phyloP scores from a whole-genome alignment of 2,329 filamentous ascomycete genomes.

The Colletotrichum lupini region DNA sequence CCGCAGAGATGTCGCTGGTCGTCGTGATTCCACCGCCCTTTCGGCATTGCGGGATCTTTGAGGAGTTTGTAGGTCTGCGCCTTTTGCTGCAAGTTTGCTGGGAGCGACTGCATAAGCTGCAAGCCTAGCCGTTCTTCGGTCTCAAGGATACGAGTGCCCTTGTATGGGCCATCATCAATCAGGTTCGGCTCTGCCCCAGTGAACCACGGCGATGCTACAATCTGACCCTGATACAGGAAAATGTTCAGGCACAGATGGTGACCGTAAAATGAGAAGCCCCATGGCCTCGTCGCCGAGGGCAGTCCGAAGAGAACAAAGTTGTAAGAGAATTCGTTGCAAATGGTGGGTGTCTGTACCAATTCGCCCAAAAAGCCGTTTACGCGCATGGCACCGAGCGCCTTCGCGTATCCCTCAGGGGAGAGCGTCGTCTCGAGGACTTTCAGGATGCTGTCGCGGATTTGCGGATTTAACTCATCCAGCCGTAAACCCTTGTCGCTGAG shows the following conservation, averaged over 20 bases:
- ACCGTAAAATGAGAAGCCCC: slow-evolving; percentile 82
- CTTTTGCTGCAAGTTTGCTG: slow-evolving; percentile 52
- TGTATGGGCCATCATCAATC: slow-evolving; percentile 72
- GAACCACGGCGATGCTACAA: slow-evolving; percentile 80
- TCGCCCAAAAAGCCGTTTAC: slow-evolving; percentile 81
- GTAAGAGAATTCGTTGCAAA: slow-evolving; percentile 82
- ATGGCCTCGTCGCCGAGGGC: slow-evolving; percentile 67
- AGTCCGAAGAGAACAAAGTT: slow-evolving; percentile 78
- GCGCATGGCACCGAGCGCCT: slow-evolving; percentile 76
- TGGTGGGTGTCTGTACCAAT: slow-evolving; percentile 67
- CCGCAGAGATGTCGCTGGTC: slow-evolving; percentile 84
- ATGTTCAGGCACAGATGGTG: slow-evolving; percentile 83
- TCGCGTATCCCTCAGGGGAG: slow-evolving; percentile 77
- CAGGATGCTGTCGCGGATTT: slow-evolving; percentile 62
- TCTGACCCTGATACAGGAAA: slow-evolving; percentile 70
- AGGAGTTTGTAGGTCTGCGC: slow-evolving; percentile 70
- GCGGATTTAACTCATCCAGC: slow-evolving; percentile 66
- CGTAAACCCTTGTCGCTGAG: slow-evolving; percentile 76
- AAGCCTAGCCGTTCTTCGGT: slow-evolving; percentile 73
- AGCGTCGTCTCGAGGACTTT: slow-evolving; percentile 67
- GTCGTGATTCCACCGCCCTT: slow-evolving; percentile 81
- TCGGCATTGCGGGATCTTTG: slow-evolving; percentile 73
- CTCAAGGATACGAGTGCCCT: slow-evolving; percentile 74
- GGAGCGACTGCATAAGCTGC: slow-evolving; percentile 75
- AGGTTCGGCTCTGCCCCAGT: slow-evolving; percentile 83